A percentile compares a stretch with the other conserved stretches of the same genome.
phyloP scores from a whole-genome alignment of 2,329 filamentous ascomycete genomes.

The Hypoxylon sp. region DNA sequence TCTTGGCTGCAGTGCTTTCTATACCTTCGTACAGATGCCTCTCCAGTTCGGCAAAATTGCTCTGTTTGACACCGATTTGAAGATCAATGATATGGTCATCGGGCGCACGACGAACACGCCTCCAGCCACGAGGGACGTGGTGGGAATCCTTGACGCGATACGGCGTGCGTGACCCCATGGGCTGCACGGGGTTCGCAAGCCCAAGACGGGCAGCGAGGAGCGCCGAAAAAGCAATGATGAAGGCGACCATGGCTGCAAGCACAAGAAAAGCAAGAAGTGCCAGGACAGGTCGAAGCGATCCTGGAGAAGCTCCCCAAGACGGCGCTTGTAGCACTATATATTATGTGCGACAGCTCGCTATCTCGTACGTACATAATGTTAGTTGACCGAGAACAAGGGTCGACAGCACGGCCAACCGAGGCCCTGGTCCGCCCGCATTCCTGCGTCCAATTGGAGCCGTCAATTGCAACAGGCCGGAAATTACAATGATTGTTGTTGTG shows the following conservation, averaged over 20 bases:
- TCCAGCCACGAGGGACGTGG: conserved; percentile 64
- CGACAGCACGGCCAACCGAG: conserved; percentile 1
- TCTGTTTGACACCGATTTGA: conserved; percentile 70
- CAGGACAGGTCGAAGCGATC: conserved; percentile 16
- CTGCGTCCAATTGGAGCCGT: conserved; percentile 28
- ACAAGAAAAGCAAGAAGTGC: conserved; percentile 11
- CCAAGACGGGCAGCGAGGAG: conserved; percentile 46
- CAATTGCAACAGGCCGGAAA: conserved; percentile 32
- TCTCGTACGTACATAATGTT: conserved; percentile 33
- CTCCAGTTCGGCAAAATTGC: conserved; percentile 66
- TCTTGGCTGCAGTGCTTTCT: not conserved
- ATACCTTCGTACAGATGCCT: conserved; percentile 60
- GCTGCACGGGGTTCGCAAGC: conserved; percentile 45
- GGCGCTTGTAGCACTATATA: conserved; percentile 23
- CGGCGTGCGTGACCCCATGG: conserved; percentile 44
- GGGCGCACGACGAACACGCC: conserved; percentile 59
- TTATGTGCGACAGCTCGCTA: conserved; percentile 28
- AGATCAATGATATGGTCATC: conserved; percentile 63
- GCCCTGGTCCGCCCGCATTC: conserved; percentile 23
- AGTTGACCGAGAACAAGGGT: conserved; percentile 32
- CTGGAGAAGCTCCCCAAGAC: conserved; percentile 3
- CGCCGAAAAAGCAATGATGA: conserved; percentile 44
- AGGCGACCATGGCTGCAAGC: conserved; percentile 45
- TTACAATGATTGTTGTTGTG: conserved; percentile 30
- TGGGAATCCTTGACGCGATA: conserved; percentile 67